Evolutionary conservation across 2,329 filamentous ascomycete species (phyloP), one percentile per base, ranked within the genome.

Genomic region (Coniella vitis): DNA sequence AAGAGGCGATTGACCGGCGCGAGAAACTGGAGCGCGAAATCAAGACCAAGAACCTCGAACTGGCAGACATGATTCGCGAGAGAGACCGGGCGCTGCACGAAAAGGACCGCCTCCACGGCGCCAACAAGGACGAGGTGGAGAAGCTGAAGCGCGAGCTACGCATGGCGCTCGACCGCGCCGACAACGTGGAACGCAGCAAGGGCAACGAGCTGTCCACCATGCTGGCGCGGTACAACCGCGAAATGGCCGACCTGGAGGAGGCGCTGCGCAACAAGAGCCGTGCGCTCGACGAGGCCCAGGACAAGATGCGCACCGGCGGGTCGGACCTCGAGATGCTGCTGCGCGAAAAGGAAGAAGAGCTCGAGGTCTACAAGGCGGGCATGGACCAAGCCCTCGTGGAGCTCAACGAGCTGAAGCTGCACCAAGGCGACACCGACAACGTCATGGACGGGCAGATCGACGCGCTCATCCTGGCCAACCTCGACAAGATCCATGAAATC

Each of bases 21-120:
- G 93, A 98, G 71, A 95, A 94, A 73, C 77, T 98, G 45, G 90
- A 97, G 71, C 86, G 91, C 31, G 93, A 98, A 70, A 86, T 98
- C 65, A 98, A 98, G 79, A 96, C 91, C 25, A 98, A 98, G 79
- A 98, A 98, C 63, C 74, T 98, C n/a, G 93, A 98, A 67, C 71
- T 98, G 54, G 93, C 93, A 29, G 90, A 97, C 65, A 97, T 98
- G 93, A 98, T 98, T 56, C 82, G 93, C 38, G 93, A 98, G 71
- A 80, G 93, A 58, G 93, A 98, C 63, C 83, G 93, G 55, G 93
- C 93, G 25, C 70, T 96, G 45, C 89, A 97, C 62, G 93, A 98
- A 55, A 89, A 90, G 65, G 93, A 98, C 63, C 82, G 93, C 48
- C 71, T 85, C n/a, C 81, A 75, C 45, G 93, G 93, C 43, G 86